Base-by-base conservation (phyloP, 148 eudicot species). In the Rhododendron ovatum region DNA sequence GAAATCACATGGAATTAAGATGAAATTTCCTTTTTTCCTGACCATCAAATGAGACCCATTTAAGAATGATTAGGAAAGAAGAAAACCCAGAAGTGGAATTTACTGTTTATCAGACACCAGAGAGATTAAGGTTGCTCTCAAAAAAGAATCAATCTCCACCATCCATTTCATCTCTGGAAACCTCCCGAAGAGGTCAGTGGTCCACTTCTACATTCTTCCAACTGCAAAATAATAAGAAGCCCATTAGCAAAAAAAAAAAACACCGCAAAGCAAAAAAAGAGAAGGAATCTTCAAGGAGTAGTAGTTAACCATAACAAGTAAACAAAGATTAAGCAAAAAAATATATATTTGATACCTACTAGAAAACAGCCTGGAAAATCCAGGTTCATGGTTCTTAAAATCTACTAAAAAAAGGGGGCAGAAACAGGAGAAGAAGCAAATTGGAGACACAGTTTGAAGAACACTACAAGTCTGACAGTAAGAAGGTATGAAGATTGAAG, bases 1-100 rank as follows among this genome's bases (percentile, higher is more conserved):
- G 85, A 33, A 71, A 83, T 71, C 85, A 71, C 85, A 73, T 71
- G 85, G 20, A 71, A 83, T 48, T 12, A 17, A 67, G 45, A 45
- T 69, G 43, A 69, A 26, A 3, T 83, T 69, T 14, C 78, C 26
- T 6, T 59, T 43, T 17, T 30, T 11, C 15, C 33, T 43, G 51
- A 43, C 13, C 77, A 83, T 69, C 43, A 30, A 45, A 26, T 50
- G 47, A 73, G 18, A 71, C 85, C 85, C 85, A 30, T 24, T 33
- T 73, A 18, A 41, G 45, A 41, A 6, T 13, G 5, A 41, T 83
- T 65, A 33, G 47, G 15, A 83, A 41, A 45, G 30, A 45, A 15
- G 45, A 11, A 84, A 50, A 8, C 47, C 65, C 13, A 50, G 3
- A 30, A 43, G 9, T 48, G 6, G 85, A 26, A 83, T 41, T 41